Percentiles rank a stretch among this genome's conserved stretches.
Evolutionary conservation across 148 eudicot genomes (phyloP).

Genomic region (Chenopodium berlandieri): DNA sequence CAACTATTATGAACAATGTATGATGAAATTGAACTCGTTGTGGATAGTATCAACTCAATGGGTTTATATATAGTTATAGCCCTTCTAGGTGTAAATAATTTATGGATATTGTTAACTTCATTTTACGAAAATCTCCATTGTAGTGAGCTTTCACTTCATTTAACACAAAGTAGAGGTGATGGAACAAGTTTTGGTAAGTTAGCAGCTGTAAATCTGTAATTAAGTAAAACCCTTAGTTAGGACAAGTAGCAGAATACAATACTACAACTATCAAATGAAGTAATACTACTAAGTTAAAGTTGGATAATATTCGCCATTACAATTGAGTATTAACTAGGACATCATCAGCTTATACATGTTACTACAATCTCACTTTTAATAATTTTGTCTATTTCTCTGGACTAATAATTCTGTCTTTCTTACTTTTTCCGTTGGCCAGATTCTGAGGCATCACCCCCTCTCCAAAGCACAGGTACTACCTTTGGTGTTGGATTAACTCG

Average conservation of each 20-base stretch:
- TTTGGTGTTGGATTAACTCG: neutral
- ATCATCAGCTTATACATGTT: neutral
- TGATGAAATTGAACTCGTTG: too few species aligned
- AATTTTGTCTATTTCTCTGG: too few species aligned
- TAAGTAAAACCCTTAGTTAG: neutral
- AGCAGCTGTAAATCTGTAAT: neutral
- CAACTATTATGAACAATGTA: too few species aligned
- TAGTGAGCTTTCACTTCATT: too few species aligned
- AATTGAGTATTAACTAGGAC: neutral
- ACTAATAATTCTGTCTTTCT: neutral
- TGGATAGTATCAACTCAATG: too few species aligned
- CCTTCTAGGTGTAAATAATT: too few species aligned
- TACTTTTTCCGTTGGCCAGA: neutral
- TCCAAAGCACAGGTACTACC: neutral
- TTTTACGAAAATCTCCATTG: neutral
- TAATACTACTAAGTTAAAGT: too few species aligned
- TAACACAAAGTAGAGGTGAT: neutral
- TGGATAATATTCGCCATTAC: neutral
- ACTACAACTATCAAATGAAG: neutral
- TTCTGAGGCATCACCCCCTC: neutral
- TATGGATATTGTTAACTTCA: neutral
- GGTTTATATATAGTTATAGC: too few species aligned
- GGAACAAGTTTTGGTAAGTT: neutral
- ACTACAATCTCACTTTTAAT: too few species aligned
- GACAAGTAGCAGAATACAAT: neutral